Evolutionary conservation across 2,329 filamentous ascomycete genomes (phyloP).

Genomic region (Talaromyces sp.): DNA sequence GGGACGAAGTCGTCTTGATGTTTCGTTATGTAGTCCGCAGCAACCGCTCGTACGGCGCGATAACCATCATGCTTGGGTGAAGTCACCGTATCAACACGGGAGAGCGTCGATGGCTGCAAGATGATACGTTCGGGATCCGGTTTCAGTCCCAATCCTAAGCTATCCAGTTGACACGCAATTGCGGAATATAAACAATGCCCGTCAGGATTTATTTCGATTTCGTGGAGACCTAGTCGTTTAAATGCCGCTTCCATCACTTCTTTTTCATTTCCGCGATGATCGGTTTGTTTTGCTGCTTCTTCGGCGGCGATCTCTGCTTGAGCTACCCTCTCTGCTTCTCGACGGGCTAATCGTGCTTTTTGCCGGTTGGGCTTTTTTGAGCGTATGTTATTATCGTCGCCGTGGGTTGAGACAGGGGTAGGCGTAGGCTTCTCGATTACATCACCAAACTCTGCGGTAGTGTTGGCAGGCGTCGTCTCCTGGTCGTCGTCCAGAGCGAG

Average conservation of each 20-base stretch:
- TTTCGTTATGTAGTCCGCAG: conserved; percentile 69
- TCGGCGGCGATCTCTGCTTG: conserved; percentile 61
- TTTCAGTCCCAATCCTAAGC: conserved; percentile 38
- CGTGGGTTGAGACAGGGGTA: conserved; percentile 6
- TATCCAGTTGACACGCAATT: conserved; percentile 73
- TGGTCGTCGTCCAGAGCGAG: conserved; percentile 29
- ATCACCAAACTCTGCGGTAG: not conserved
- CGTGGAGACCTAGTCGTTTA: conserved; percentile 56
- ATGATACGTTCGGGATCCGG: conserved; percentile 34
- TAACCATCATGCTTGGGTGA: conserved; percentile 50
- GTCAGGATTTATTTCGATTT: conserved; percentile 79
- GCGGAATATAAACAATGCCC: conserved; percentile 94
- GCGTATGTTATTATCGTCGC: conserved; percentile 15
- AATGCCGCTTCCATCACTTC: conserved; percentile 66
- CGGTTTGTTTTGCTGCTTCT: conserved; percentile 70
- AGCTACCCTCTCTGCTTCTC: conserved; percentile 77
- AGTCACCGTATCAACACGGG: conserved; percentile 29
- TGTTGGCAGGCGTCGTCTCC: not conserved
- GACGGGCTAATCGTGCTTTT: conserved; percentile 83
- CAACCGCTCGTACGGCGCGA: conserved; percentile 61
- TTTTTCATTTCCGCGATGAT: conserved; percentile 66
- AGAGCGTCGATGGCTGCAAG: conserved; percentile 27
- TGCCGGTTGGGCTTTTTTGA: conserved; percentile 79
- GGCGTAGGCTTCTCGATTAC: not conserved
- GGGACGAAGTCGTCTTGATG: conserved; percentile 77